Evolutionary conservation across 768 basidiomycete species (phyloP).

Genomic region (Fomitopsis serialis): DNA sequence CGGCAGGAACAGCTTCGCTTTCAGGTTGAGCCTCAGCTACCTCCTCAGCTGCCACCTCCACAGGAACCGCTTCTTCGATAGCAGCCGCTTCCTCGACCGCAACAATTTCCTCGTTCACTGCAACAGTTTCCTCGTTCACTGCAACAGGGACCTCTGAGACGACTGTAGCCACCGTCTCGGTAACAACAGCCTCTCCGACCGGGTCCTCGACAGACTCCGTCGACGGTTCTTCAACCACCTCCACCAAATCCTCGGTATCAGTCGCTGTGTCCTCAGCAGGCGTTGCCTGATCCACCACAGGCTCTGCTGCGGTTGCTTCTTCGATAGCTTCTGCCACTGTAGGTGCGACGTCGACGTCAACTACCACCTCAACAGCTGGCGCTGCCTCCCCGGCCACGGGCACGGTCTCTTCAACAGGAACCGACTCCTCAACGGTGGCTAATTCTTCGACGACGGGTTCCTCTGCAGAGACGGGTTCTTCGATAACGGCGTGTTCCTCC

Average conservation of each 20-base stretch:
- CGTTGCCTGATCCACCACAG: not conserved
- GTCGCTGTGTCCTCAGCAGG: constrained; percentile 3
- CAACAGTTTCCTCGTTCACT: not conserved
- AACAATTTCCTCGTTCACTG: not conserved
- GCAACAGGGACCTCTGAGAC: not conserved
- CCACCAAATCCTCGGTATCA: constrained; percentile 3
- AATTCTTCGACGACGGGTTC: not conserved
- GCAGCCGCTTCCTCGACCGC: not conserved
- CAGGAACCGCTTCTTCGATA: not conserved
- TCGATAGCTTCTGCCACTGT: not conserved
- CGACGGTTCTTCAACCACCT: constrained; percentile 2
- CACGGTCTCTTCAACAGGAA: not conserved
- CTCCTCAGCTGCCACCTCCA: not conserved
- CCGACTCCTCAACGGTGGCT: too few species aligned
- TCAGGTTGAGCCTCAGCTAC: not conserved
- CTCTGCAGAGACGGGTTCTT: too few species aligned
- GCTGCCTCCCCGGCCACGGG: not conserved
- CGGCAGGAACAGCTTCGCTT: not conserved
- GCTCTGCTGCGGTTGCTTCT: not conserved
- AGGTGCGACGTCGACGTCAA: not conserved
- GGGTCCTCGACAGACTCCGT: constrained; percentile 6
- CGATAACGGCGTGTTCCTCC: too few species aligned
- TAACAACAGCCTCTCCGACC: constrained; percentile 3
- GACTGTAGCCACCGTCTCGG: not conserved
- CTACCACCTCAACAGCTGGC: not conserved